A percentile compares a stretch with the other conserved stretches of the same genome.
These are phyloP conservation scores for Chenopodium album DNA, from an alignment of 148 eudicot species.

Conservation along the genomic window DNA sequence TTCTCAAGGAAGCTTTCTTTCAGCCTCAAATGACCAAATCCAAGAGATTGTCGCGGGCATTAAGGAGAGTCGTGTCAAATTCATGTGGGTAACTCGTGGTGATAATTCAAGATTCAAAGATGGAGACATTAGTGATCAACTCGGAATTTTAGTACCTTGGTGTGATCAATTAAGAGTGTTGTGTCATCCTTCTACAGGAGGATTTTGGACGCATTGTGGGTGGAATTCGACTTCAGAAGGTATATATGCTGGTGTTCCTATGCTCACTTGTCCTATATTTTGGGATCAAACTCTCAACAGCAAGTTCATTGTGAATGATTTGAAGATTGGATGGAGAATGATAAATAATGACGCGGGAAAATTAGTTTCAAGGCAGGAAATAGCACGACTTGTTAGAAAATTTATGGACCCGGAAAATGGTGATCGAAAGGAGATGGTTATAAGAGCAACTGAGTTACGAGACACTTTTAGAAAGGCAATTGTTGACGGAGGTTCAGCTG, in stretches of 20 bases:
- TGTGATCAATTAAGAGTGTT: slow-evolving; percentile 46
- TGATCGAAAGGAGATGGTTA: slow-evolving; percentile 33
- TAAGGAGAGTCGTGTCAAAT: slow-evolving; percentile 47
- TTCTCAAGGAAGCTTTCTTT: slow-evolving; percentile 67
- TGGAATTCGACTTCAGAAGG: slow-evolving; percentile 34
- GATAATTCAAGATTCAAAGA: slow-evolving; percentile 31
- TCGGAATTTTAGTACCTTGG: slow-evolving; percentile 54
- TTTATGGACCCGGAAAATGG: slow-evolving; percentile 37
- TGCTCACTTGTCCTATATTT: slow-evolving; percentile 47
- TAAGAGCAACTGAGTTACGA: slow-evolving; percentile 22
- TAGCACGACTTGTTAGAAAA: slow-evolving; percentile 28
- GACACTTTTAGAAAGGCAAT: slow-evolving; percentile 23
- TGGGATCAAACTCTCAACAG: slow-evolving; percentile 51
- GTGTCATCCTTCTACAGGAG: slow-evolving; percentile 48
- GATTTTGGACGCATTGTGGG: slow-evolving; percentile 68
- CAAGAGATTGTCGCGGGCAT: slow-evolving; percentile 54
- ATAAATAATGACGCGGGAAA: slow-evolving; percentile 16
- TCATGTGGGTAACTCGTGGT: slow-evolving; percentile 57
- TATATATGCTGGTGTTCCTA: slow-evolving; percentile 25
- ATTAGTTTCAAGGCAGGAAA: slow-evolving; percentile 33
- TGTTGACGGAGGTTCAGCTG: slow-evolving; percentile 37
- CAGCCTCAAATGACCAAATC: slow-evolving; percentile 53
- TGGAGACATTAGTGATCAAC: background rate
- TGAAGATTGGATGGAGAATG: slow-evolving; percentile 46
- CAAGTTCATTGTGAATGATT: slow-evolving; percentile 49